Percentiles rank a stretch among this genome's conserved stretches.
phyloP scores from a whole-genome alignment of 495 filamentous ascomycete genomes.

The Lentithecium fluviatile region DNA sequence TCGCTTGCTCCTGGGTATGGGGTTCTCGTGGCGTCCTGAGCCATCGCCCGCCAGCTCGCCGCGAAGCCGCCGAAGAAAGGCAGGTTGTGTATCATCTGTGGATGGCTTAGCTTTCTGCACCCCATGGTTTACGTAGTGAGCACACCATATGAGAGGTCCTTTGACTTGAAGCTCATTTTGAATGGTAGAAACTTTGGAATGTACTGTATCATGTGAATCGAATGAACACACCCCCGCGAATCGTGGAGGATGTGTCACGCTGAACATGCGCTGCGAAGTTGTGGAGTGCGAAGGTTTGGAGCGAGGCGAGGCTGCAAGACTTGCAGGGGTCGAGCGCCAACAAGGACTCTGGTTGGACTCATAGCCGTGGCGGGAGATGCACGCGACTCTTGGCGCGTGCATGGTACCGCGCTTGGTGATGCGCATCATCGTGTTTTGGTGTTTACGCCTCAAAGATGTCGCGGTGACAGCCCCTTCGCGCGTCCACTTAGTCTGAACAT shows the following conservation, averaged over 20 bases:
- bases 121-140: background rate
- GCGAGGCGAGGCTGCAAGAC: background rate
- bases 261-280: no score
- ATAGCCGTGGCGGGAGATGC: no score
- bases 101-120: background rate
- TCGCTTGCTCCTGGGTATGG: constrained; percentile 44
- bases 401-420: no score
- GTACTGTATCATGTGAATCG: no score
- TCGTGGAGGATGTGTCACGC: no score
- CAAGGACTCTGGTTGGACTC: no score
- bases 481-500: no score
- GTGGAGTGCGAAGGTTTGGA: background rate
- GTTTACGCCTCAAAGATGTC: no score
- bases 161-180: constrained; percentile 48
- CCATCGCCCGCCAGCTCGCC: constrained; percentile 43
- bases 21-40: constrained; percentile 44
- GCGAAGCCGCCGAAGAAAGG: constrained; percentile 46
- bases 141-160: constrained; percentile 48
- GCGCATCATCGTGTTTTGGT: no score
- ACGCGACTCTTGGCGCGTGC: background rate
- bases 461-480: no score
- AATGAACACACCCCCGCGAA: no score
- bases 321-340: background rate
- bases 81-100: constrained; percentile 44
- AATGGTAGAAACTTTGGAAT: no score